Conservation (phyloP, 1,139 yeast genomes). For the Candida gigantensis region DNA sequence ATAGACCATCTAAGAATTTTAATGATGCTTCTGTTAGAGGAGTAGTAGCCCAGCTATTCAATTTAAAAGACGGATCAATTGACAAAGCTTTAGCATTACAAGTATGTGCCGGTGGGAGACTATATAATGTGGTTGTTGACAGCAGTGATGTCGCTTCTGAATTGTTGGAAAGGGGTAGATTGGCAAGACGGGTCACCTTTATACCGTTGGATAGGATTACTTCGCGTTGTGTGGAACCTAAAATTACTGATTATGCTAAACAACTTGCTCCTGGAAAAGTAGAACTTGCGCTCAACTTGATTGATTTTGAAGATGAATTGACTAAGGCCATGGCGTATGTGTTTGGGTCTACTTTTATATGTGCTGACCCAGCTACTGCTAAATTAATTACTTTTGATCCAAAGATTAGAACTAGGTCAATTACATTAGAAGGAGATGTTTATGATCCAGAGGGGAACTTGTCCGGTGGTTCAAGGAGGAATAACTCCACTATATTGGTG, state of each 20-base stretch:
- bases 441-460: constrained; percentile 96
- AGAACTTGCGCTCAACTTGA: constrained; percentile 78
- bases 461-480: constrained; percentile 88
- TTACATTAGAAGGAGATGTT: constrained; percentile 89
- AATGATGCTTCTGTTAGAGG: constrained; percentile 73
- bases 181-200: constrained; percentile 83
- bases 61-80: constrained; percentile 55
- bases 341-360: constrained; percentile 84
- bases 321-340: constrained; percentile 86
- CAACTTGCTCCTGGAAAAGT: constrained; percentile 77
- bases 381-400: constrained; percentile 86
- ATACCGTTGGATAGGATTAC: constrained; percentile 88
- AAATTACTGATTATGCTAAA: constrained; percentile 60
- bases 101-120: constrained; percentile 89
- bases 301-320: constrained; percentile 73
- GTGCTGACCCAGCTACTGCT: constrained; percentile 87
- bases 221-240: constrained; percentile 50
- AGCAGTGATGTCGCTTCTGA: constrained; percentile 82
- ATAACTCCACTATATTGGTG: constrained; percentile 57
- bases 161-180: constrained; percentile 73
- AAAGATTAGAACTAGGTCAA: constrained; percentile 76
- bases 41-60: constrained; percentile 83
- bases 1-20: constrained; percentile 64
- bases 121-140: constrained; percentile 91
- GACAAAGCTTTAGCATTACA: constrained; percentile 83